Base-by-base conservation (phyloP, 2,329 filamentous ascomycete species). In the Xylariomycetidae sp. region DNA sequence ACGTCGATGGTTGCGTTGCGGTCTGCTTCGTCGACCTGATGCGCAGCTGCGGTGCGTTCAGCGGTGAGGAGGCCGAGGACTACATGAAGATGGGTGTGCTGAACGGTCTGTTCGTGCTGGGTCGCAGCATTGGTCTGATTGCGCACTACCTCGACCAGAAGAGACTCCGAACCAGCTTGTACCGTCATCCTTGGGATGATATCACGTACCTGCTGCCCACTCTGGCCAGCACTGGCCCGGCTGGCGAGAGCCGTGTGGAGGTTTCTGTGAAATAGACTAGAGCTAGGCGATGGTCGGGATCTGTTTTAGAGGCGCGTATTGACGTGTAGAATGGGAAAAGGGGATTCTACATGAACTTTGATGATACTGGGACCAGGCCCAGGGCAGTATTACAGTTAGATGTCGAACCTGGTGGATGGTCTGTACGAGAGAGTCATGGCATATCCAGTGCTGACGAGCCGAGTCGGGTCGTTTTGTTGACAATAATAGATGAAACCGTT, bases 111-210 rank as follows among this genome's bases (percentile, higher is more conserved):
- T 98, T 98, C 75, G 92, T 98, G 29, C 80, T 98, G 41, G 92
- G 92, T 59, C 85, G 92, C 60, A 87, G 79, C 65, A 98, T 98
- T 58, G 92, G 92, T 85, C 76, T 98, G 50, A 98, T 98, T 83
- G 92, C 92, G 58, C 92, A 98, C 70, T 96, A 90, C 78, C 82
- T 98, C 56, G 92, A 98, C 72, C 92, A 98, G 79, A 98, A 98
- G 89, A 82, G 92, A 68, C 78, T 98, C 66, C 85, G 90, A 57
- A 98, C 92, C 58, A 92, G 92, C 63, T 80, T 98, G 48, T 98
- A 98, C 85, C 85, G 92, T 63, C 88, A 95, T 79, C 92, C 92
- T 60, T 96, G 92, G 92, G 92, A 95, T 63, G 89, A 95, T 64
- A 95, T 95, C 61, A 95, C 88, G 49, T 94, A 95, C 70, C 77